Conservation (phyloP, 2,329 filamentous ascomycete genomes). For the Paecilomyces formosus region DNA sequence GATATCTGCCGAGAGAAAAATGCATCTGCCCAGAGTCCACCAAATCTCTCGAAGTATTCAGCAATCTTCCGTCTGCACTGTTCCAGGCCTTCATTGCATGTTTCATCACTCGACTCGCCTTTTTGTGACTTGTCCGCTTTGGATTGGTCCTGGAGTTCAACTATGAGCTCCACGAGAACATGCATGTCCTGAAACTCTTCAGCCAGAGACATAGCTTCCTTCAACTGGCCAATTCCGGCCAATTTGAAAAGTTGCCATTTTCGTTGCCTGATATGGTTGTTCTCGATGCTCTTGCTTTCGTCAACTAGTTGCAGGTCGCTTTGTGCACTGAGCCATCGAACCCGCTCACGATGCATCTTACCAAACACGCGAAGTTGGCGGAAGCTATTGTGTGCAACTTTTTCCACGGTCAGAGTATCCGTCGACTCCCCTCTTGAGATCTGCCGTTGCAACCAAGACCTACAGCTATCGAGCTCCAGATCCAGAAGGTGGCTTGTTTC, state of each 20-base stretch:
- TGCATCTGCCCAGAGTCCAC: slow-evolving; percentile 51
- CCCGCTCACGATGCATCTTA: slow-evolving; percentile 52
- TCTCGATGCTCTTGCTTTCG: slow-evolving; percentile 42
- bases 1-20: slow-evolving; percentile 74
- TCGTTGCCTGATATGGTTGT: slow-evolving; percentile 34
- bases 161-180: slow-evolving; percentile 49
- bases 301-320: slow-evolving; percentile 41
- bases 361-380: slow-evolving; percentile 52
- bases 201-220: slow-evolving; percentile 53
- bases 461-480: slow-evolving; percentile 32
- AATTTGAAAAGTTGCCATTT: slow-evolving; percentile 41
- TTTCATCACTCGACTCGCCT: slow-evolving; percentile 7
- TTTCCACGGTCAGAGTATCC: slow-evolving; percentile 30
- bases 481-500: slow-evolving; percentile 33
- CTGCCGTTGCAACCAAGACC: slow-evolving; percentile 29
- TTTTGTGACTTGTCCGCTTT: slow-evolving; percentile 15
- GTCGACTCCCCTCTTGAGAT: slow-evolving; percentile 21
- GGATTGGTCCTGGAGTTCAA: slow-evolving; percentile 33
- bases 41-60: slow-evolving; percentile 44
- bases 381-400: slow-evolving; percentile 45
- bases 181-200: slow-evolving; percentile 57
- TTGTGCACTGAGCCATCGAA: slow-evolving; percentile 51
- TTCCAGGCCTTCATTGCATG: slow-evolving; percentile 19
- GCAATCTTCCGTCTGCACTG: slow-evolving; percentile 32
- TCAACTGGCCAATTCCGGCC: slow-evolving; percentile 46